Percentiles rank a stretch among this genome's conserved stretches.
Conservation (phyloP, 345 rosid genomes). For the Eucalyptus paniculata region DNA sequence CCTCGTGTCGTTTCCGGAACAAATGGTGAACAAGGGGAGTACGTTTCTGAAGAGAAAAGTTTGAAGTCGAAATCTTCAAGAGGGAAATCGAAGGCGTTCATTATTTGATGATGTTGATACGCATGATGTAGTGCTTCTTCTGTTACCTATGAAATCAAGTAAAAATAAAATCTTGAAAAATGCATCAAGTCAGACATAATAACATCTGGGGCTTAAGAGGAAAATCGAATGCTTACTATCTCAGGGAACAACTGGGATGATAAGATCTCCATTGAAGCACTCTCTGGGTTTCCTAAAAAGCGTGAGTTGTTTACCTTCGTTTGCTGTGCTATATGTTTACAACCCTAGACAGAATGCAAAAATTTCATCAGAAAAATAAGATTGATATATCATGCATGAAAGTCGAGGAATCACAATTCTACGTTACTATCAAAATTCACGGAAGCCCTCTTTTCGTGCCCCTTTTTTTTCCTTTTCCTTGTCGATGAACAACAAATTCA, state of each 20-base stretch:
- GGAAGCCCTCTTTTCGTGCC: background rate
- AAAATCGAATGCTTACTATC: background rate
- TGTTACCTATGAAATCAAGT: background rate
- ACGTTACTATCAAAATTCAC: background rate
- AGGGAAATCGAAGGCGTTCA: background rate
- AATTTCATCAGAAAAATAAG: background rate
- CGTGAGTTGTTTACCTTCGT: background rate
- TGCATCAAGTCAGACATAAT: background rate
- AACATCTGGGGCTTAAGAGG: background rate
- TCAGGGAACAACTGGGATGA: conserved; percentile 17
- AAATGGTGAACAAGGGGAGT: background rate
- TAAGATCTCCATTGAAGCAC: conserved; percentile 10
- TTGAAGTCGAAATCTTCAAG: background rate
- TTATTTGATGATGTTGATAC: background rate
- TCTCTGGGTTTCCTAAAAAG: background rate
- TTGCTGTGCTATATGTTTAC: background rate
- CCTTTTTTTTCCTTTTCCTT: background rate
- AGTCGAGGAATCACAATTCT: background rate
- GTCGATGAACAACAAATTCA: background rate
- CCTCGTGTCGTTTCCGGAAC: background rate
- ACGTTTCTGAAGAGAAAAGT: background rate
- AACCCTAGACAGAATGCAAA: background rate
- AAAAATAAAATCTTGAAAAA: background rate
- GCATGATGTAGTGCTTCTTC: background rate
- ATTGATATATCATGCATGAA: background rate